These are phyloP conservation scores for Microdochium trichocladiopsis DNA, from an alignment of 2,329 filamentous ascomycete species.

Conservation along the genomic window DNA sequence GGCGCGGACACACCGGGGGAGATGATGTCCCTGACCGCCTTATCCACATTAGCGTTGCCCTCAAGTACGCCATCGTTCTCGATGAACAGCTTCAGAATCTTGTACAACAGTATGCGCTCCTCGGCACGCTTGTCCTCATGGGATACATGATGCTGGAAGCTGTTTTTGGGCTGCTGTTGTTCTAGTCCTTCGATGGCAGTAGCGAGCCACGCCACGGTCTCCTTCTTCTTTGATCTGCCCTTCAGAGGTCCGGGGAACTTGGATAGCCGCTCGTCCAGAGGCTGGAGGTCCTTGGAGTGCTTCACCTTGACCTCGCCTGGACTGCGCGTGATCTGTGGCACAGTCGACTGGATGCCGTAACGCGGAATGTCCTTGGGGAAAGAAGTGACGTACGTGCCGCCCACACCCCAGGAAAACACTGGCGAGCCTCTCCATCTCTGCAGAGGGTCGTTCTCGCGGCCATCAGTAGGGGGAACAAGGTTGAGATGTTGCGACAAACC, in stretches of 20 bases:
- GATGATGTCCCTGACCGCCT: constrained; percentile 68
- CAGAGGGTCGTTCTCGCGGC: constrained; percentile 66
- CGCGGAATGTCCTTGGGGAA: constrained; percentile 87
- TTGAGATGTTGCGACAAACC: constrained; percentile 49
- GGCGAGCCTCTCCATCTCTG: constrained; percentile 88
- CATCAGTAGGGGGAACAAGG: constrained; percentile 56
- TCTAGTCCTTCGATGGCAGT: constrained; percentile 71
- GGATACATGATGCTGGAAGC: constrained; percentile 41
- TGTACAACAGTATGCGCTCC: constrained; percentile 83
- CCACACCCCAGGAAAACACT: constrained; percentile 81
- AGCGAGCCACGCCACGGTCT: constrained; percentile 73
- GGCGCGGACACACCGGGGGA: constrained; percentile 44
- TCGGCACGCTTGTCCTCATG: constrained; percentile 64
- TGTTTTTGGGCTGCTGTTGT: constrained; percentile 41
- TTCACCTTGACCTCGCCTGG: constrained; percentile 77
- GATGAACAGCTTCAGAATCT: constrained; percentile 71
- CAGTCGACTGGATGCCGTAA: constrained; percentile 66
- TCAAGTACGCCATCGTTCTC: constrained; percentile 83
- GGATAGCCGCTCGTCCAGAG: constrained; percentile 62
- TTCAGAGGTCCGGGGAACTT: constrained; percentile 89
- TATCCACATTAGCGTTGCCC: constrained; percentile 62
- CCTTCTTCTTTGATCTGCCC: constrained; percentile 92
- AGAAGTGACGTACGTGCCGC: constrained; percentile 72
- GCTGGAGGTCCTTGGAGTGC: constrained; percentile 65
- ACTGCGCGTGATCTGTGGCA: constrained; percentile 73